Percentiles rank a stretch among this genome's conserved stretches.
Conservation (phyloP, 768 basidiomycete species). For the Agrocybe pediades region DNA sequence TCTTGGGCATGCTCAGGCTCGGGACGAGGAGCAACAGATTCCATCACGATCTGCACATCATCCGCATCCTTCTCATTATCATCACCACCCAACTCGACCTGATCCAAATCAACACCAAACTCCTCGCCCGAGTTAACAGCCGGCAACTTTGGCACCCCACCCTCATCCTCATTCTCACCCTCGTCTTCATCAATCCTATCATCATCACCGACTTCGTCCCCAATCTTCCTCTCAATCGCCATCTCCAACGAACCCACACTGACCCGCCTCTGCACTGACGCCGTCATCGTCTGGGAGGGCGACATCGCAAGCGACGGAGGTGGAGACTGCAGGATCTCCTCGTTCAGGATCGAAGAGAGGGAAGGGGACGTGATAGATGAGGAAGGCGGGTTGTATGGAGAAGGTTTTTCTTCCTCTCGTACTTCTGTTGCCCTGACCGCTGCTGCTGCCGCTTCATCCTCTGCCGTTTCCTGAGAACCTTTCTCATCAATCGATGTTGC, state of each 20-base stretch:
- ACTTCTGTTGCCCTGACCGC: background rate
- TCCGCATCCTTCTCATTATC: background rate
- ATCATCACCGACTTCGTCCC: no score
- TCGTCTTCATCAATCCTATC: no score
- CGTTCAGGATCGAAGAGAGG: background rate
- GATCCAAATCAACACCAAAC: background rate
- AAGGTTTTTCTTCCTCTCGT: no score
- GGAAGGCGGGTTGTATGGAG: background rate
- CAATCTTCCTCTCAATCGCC: no score
- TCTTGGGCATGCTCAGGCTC: background rate
- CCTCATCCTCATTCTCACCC: no score
- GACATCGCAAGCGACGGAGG: constrained; percentile 1
- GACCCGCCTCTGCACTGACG: background rate
- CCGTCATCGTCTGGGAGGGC: background rate
- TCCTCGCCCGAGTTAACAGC: background rate
- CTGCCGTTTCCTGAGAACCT: no score
- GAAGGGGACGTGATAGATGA: background rate
- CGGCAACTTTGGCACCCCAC: background rate
- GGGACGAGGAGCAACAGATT: background rate
- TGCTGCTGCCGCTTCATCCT: no score
- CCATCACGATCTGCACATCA: background rate
- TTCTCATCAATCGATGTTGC: no score
- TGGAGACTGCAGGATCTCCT: background rate
- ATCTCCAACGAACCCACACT: background rate
- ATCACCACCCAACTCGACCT: background rate